phyloP scores from a whole-genome alignment of 1,139 yeast species.

The Protomyces inouyei region DNA sequence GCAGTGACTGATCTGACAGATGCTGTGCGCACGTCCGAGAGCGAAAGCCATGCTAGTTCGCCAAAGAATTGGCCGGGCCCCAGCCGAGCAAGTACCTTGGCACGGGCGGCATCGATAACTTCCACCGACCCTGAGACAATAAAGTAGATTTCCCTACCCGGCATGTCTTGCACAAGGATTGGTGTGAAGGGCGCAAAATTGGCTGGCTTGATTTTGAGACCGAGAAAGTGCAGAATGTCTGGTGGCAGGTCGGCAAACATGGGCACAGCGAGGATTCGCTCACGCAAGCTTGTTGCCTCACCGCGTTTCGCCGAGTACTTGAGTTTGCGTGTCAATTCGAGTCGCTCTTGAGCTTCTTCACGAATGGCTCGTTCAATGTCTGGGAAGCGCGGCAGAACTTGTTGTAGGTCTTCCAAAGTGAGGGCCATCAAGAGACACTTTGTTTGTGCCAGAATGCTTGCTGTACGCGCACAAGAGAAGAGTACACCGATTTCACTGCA shows the following conservation, averaged over 20 bases:
- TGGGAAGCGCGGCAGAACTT: constrained; percentile 59
- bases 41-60: constrained; percentile 63
- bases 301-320: constrained; percentile 37
- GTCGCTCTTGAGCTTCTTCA: constrained; percentile 72
- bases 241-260: constrained; percentile 56
- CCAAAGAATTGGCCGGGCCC: constrained; percentile 67
- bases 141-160: constrained; percentile 60
- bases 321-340: constrained; percentile 64
- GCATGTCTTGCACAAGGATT: constrained; percentile 56
- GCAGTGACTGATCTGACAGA: constrained; percentile 57
- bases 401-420: constrained; percentile 58
- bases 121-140: constrained; percentile 67
- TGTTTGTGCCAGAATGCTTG: constrained; percentile 69
- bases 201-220: constrained; percentile 57
- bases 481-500: constrained; percentile 61
- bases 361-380: constrained; percentile 61
- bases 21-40: constrained; percentile 53
- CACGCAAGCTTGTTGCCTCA: constrained; percentile 17
- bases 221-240: constrained; percentile 57
- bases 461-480: constrained; percentile 70
- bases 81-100: constrained; percentile 52
- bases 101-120: constrained; percentile 48
- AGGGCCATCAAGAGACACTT: constrained; percentile 63
- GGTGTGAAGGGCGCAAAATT: constrained; percentile 54
- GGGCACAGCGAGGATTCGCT: constrained; percentile 48